A percentile compares a stretch with the other conserved stretches of the same genome.
phyloP scores from a whole-genome alignment of 306 rosid genomes.

The Calophaca sinica region DNA sequence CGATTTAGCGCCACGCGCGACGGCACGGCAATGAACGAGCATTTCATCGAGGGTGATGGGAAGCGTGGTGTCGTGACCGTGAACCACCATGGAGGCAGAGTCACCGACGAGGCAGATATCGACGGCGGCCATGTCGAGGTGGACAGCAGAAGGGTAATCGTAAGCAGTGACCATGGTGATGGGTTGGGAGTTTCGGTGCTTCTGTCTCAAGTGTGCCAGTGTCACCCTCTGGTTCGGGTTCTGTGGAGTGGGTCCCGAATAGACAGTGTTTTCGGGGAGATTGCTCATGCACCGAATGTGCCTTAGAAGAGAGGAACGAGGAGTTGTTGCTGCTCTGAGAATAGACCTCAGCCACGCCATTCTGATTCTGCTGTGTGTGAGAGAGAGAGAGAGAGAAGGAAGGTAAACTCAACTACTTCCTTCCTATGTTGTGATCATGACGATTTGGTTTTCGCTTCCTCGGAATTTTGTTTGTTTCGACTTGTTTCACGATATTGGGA shows the following conservation, averaged over 20 bases:
- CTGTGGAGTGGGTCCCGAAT: conserved; percentile 72
- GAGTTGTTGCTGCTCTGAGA: conserved; percentile 34
- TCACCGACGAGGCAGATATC: conserved; percentile 87
- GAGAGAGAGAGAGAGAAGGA: too few relatives aligned
- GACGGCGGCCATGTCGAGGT: conserved; percentile 68
- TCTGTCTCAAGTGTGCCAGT: conserved; percentile 60
- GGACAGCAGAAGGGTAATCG: conserved; percentile 89
- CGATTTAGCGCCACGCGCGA: conserved; percentile 79
- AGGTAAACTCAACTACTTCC: neutral
- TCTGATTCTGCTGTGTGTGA: neutral
- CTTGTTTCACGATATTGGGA: too few relatives aligned
- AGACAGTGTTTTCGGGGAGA: conserved; percentile 79
- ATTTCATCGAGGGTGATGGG: conserved; percentile 75
- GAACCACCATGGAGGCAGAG: conserved; percentile 95
- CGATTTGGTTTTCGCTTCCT: neutral
- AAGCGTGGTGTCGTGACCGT: conserved; percentile 85
- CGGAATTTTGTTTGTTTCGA: too few relatives aligned
- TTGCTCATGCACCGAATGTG: conserved; percentile 70
- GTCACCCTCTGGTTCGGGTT: conserved; percentile 67
- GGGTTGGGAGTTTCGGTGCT: conserved; percentile 65
- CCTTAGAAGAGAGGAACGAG: neutral
- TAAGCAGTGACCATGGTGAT: conserved; percentile 94
- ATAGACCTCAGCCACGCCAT: conserved; percentile 45
- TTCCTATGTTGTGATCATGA: neutral
- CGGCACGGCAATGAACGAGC: conserved; percentile 86